Evolutionary conservation across 176 grass and related monocot genomes (phyloP), one percentile per base, ranked within the genome.

Genomic region (Eleusine indica): DNA sequence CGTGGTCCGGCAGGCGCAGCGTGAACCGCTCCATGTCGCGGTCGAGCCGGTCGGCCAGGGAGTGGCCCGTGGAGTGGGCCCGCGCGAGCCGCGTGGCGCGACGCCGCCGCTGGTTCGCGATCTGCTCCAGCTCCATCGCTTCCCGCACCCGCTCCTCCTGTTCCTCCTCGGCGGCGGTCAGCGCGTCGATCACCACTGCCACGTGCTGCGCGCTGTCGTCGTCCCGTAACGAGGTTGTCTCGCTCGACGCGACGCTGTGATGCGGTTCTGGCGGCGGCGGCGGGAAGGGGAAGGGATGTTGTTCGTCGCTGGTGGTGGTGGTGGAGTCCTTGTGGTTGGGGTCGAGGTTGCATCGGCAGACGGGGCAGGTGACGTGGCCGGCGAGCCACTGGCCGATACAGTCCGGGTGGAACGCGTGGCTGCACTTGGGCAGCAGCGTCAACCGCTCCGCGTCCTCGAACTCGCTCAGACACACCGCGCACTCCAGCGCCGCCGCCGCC

Each of bases 311-410:
- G 44, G 9, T 47, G 32, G 32, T 48, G 7, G 86, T 19, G 32
- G 39, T 29, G 9, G 89, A 81, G n/a, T 86, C 85, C 19, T 86
- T 75, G 17, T 47, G 44, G 44, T 47, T 47, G 8, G 84, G 84
- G 22, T 68, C 65, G 62, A 95, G 87, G n/a, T 71, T 80, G 83
- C 92, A 91, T 1, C 92, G 89, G 84, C 92, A 94, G 66, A 94
- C 92, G 30, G 92, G 92, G 76, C 92, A 94, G 16, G 92, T 92
- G 1, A 87, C 92, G 77, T 94, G 92, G 4, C 73, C 74, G 18
- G 89, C 83, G 68, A 96, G 90, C 93, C 93, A 96, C 86, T 89
- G 88, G 0, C 93, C 90, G 76, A 97, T 97, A 66, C 95, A 97
- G 73, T 93, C 90, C 8, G 87, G 66, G 83, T 94, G 95, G 85